Conservation (phyloP, 2,329 filamentous ascomycete species). For the Raffaelea deltoideospora region DNA sequence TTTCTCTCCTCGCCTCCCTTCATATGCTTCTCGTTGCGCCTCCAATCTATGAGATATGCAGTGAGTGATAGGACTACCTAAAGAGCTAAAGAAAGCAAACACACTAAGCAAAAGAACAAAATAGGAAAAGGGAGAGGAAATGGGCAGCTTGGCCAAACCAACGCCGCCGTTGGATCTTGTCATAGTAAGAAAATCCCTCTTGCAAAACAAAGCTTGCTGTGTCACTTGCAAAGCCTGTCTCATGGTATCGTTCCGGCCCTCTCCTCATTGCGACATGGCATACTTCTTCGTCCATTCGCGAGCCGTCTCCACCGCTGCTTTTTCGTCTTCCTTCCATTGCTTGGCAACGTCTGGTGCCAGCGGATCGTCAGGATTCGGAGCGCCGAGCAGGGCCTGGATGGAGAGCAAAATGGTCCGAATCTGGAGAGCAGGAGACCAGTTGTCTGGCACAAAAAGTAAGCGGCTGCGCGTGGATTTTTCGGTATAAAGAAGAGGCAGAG, state of each 20-base stretch:
- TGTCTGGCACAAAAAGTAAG: conserved; percentile 58
- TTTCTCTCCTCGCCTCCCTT: neutral
- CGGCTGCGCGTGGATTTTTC: too few relatives aligned
- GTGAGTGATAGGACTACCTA: too few relatives aligned
- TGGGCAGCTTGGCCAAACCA: too few relatives aligned
- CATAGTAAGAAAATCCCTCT: too few relatives aligned
- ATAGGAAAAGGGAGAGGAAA: neutral
- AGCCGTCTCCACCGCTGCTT: conserved; percentile 80
- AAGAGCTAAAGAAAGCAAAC: conserved; percentile 1
- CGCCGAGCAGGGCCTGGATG: conserved; percentile 89
- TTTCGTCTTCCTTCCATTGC: conserved; percentile 94
- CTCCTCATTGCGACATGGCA: conserved; percentile 48
- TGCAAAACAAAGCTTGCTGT: too few relatives aligned
- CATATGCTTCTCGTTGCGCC: too few relatives aligned
- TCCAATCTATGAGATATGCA: conserved; percentile 1
- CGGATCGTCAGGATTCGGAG: conserved; percentile 96
- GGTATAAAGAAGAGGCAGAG: neutral
- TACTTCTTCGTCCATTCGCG: conserved; percentile 83
- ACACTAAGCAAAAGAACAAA: neutral
- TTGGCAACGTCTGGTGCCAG: conserved; percentile 95
- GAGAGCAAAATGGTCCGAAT: conserved; percentile 98
- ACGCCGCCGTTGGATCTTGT: too few relatives aligned
- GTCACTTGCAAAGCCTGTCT: too few relatives aligned
- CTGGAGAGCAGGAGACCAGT: conserved; percentile 96
- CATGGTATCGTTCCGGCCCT: too few relatives aligned